These are phyloP conservation scores for Lactarius akahatsu DNA, from an alignment of 768 basidiomycete genomes.

Conservation along the genomic window DNA sequence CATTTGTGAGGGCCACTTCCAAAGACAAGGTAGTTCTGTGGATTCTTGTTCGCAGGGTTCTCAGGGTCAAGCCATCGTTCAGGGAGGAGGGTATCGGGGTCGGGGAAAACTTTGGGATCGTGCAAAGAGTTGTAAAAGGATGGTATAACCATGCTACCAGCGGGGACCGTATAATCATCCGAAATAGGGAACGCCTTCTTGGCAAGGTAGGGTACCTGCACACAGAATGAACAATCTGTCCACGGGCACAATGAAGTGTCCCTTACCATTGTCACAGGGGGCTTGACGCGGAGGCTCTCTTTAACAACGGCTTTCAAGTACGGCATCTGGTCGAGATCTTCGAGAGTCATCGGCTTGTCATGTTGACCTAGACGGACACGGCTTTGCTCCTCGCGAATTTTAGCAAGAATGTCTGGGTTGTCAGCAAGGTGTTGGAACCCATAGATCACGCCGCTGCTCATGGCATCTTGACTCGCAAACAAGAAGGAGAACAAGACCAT, in stretches of 20 bases:
- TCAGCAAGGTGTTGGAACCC: slow-evolving; percentile 96
- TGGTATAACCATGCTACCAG: slow-evolving; percentile 91
- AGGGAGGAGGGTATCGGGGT: slow-evolving; percentile 79
- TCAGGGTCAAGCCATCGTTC: slow-evolving; percentile 91
- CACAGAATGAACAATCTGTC: slow-evolving; percentile 22
- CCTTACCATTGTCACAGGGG: slow-evolving; percentile 92
- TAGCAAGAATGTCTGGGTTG: slow-evolving; percentile 82
- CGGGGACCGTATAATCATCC: slow-evolving; percentile 88
- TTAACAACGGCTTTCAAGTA: slow-evolving; percentile 92
- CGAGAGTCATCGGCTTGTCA: slow-evolving; percentile 76
- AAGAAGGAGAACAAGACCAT: slow-evolving; percentile 97
- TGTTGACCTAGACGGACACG: slow-evolving; percentile 75
- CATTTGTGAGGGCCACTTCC: slow-evolving; percentile 92
- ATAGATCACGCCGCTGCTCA: slow-evolving; percentile 95
- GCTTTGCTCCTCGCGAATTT: slow-evolving; percentile 89
- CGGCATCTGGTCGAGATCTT: slow-evolving; percentile 88
- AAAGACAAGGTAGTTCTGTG: slow-evolving; percentile 95
- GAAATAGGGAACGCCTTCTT: slow-evolving; percentile 91
- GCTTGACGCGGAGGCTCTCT: slow-evolving; percentile 87
- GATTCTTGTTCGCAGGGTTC: slow-evolving; percentile 76
- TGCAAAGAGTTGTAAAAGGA: slow-evolving; percentile 92
- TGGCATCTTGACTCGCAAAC: slow-evolving; percentile 96
- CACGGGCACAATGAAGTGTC: slow-evolving; percentile 26
- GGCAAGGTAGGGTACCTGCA: slow-evolving; percentile 88
- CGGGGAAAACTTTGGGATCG: slow-evolving; percentile 82